Conservation (phyloP, 2,329 filamentous ascomycete genomes). For the Dactylellina parvicollis region DNA sequence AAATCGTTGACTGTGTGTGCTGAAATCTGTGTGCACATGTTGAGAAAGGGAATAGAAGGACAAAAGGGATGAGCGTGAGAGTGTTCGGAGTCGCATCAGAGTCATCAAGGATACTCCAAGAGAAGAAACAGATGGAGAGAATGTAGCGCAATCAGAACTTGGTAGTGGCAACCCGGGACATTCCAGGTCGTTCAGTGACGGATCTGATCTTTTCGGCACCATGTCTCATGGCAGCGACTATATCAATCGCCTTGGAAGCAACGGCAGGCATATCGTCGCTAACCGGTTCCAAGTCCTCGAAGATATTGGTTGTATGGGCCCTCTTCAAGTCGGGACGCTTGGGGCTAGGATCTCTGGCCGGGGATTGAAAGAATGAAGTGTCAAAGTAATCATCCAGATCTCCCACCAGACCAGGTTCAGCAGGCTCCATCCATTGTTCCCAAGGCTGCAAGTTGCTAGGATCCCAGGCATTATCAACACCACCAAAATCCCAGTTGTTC, state of each 20-base stretch:
- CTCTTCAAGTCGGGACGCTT: constrained; percentile 42
- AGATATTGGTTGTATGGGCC: constrained; percentile 37
- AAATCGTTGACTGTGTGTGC: constrained; percentile 34
- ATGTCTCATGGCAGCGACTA: constrained; percentile 50
- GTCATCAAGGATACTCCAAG: constrained; percentile 33
- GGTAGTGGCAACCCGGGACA: constrained; percentile 32
- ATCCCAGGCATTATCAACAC: constrained; percentile 33
- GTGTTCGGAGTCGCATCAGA: constrained; percentile 31
- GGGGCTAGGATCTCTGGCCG: constrained; percentile 48
- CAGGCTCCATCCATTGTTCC: constrained; percentile 50
- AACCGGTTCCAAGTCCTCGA: constrained; percentile 49
- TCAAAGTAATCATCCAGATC: constrained; percentile 53
- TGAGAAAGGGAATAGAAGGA: constrained; percentile 16
- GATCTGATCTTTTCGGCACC: constrained; percentile 52
- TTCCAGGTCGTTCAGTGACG: constrained; percentile 48
- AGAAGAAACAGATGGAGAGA: constrained; percentile 10
- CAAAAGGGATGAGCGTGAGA: constrained; percentile 32
- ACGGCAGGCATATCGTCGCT: constrained; percentile 52
- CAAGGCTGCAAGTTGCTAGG: constrained; percentile 36
- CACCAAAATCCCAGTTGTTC: constrained; percentile 46
- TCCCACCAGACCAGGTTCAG: constrained; percentile 41
- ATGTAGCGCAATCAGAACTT: constrained; percentile 36
- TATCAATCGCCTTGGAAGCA: constrained; percentile 51
- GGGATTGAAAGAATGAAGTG: constrained; percentile 49
- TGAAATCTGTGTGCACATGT: constrained; percentile 13